These are phyloP conservation scores for Aspergillus texensis DNA, from an alignment of 2,329 filamentous ascomycete genomes.

Conservation along the genomic window DNA sequence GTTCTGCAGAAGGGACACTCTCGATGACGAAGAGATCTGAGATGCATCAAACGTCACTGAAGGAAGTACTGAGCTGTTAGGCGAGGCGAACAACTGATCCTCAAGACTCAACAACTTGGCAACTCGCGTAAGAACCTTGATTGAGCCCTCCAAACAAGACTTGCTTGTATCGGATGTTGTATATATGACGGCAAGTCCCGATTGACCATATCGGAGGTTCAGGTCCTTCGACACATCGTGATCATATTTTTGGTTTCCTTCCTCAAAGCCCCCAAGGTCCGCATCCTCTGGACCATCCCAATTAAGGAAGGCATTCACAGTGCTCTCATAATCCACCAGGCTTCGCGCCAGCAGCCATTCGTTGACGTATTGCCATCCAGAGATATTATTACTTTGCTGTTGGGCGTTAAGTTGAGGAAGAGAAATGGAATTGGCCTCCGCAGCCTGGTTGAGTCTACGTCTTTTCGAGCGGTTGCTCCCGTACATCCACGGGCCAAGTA, in stretches of 20 bases:
- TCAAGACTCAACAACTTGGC: slow-evolving; percentile 55
- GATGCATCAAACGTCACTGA: slow-evolving; percentile 34
- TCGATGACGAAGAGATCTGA: slow-evolving; percentile 39
- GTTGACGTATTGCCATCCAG: slow-evolving; percentile 62
- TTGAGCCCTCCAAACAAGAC: slow-evolving; percentile 51
- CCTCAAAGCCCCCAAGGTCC: slow-evolving; percentile 58
- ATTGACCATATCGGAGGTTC: slow-evolving; percentile 58
- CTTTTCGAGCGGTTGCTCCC: slow-evolving; percentile 59
- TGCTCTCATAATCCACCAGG: slow-evolving; percentile 51
- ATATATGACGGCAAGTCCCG: slow-evolving; percentile 63
- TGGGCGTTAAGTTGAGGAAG: slow-evolving; percentile 23
- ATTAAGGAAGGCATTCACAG: slow-evolving; percentile 54
- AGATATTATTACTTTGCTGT: slow-evolving; percentile 26
- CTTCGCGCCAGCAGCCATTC: slow-evolving; percentile 61
- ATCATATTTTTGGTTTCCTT: slow-evolving; percentile 43
- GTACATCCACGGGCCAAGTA: slow-evolving; percentile 67
- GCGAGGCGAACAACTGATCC: slow-evolving; percentile 40
- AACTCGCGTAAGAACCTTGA: slow-evolving; percentile 54
- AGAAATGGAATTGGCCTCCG: slow-evolving; percentile 31
- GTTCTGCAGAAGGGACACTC: slow-evolving; percentile 46
- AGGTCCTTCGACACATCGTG: slow-evolving; percentile 48
- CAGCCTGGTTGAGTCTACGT: slow-evolving; percentile 47
- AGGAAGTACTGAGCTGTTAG: slow-evolving; percentile 28
- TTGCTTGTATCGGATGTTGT: slow-evolving; percentile 50
- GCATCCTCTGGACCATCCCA: slow-evolving; percentile 65